Evolutionary conservation across 768 basidiomycete genomes (phyloP).

Genomic region (Dictyophora rubrovolvata): DNA sequence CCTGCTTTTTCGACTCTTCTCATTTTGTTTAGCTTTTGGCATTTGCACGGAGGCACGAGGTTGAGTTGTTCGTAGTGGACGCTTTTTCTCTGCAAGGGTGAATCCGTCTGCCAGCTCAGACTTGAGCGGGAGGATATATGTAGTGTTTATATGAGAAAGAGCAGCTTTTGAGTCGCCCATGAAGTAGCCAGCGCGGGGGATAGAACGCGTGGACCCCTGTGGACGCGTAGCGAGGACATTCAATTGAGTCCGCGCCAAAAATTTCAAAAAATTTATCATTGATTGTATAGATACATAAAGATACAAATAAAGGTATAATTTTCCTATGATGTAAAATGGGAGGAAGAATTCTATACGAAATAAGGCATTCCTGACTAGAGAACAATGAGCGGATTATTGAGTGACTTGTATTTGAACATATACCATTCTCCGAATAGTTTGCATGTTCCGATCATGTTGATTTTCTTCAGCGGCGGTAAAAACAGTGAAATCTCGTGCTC

Average conservation of each 20-base stretch:
- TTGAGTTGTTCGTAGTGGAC: too few relatives aligned
- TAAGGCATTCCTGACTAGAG: constrained; percentile 45
- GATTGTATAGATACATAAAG: background rate
- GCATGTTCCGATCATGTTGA: constrained; percentile 71
- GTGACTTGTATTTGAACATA: constrained; percentile 19
- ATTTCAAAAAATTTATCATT: too few relatives aligned
- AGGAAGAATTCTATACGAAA: constrained; percentile 31
- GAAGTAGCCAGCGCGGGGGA: background rate
- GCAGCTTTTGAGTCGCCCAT: background rate
- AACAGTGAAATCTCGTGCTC: constrained; percentile 61
- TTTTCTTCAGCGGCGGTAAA: constrained; percentile 88
- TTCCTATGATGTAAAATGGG: too few relatives aligned
- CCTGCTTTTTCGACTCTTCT: background rate
- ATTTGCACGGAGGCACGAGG: too few relatives aligned
- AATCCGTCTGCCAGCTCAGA: too few relatives aligned
- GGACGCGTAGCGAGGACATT: background rate
- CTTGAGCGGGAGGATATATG: too few relatives aligned
- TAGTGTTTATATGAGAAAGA: background rate
- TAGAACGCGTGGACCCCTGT: background rate
- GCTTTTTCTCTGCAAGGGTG: too few relatives aligned
- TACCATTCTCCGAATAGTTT: constrained; percentile 59
- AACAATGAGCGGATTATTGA: background rate
- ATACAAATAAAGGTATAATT: background rate
- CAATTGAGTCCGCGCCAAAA: too few relatives aligned
- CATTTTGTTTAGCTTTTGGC: too few relatives aligned